Conservation (phyloP, 1,284 basidiomycete species). For the Naganishia liquefaciens region DNA sequence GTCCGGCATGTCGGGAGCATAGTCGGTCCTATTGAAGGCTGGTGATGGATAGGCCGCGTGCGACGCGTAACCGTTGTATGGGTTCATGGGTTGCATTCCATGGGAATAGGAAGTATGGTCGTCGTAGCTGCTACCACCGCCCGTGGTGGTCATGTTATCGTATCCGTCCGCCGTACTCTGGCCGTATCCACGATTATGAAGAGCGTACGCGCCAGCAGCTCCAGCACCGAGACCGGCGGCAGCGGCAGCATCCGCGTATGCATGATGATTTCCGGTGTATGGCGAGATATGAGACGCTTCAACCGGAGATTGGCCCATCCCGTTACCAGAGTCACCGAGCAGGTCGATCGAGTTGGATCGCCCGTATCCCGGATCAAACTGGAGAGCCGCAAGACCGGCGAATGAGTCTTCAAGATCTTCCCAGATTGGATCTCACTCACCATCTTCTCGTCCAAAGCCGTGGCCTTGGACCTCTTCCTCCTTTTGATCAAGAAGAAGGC, state of each 20-base stretch:
- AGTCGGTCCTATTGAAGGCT: constrained; percentile 20
- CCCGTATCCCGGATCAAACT: constrained; percentile 27
- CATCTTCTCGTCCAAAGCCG: constrained; percentile 30
- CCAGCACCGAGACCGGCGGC: constrained; percentile 21
- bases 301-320: constrained; percentile 10
- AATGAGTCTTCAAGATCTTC: neutral
- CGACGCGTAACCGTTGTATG: constrained; percentile 13
- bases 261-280: constrained; percentile 9
- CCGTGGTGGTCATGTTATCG: constrained; percentile 25
- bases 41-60: constrained; percentile 21
- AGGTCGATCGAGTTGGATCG: constrained; percentile 21
- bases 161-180: constrained; percentile 14
- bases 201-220: constrained; percentile 13
- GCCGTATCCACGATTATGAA: constrained; percentile 13
- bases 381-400: neutral
- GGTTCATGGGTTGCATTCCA: constrained; percentile 24
- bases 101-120: constrained; percentile 23
- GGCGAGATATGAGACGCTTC: constrained; percentile 25
- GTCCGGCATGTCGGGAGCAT: constrained; percentile 13
- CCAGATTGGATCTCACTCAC: neutral
- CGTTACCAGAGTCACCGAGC: constrained; percentile 13
- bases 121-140: constrained; percentile 15
- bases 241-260: constrained; percentile 19
- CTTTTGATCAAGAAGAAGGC: constrained; percentile 28
- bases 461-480: constrained; percentile 20